These are phyloP conservation scores for Albizia julibrissin DNA, from an alignment of 306 rosid species.

Conservation along the genomic window DNA sequence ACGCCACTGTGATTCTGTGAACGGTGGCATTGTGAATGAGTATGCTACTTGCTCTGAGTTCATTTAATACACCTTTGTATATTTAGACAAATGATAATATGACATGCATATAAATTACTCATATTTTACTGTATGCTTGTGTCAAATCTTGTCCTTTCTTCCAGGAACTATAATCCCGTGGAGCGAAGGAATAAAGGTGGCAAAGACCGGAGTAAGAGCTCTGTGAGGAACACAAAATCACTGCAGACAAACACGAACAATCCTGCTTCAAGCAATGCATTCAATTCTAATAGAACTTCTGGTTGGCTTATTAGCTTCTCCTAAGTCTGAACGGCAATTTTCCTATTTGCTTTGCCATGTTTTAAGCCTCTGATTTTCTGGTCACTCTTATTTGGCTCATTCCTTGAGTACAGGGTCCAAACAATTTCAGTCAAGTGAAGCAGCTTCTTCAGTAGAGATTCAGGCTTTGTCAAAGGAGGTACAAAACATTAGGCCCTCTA, in stretches of 20 bases:
- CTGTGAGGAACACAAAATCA: slow-evolving; percentile 68
- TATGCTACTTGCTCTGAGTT: slow-evolving; percentile 31
- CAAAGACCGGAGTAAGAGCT: slow-evolving; percentile 65
- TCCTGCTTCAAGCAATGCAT: slow-evolving; percentile 36
- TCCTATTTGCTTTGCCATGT: not conserved
- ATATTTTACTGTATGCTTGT: slow-evolving; percentile 7
- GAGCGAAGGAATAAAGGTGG: slow-evolving; percentile 87
- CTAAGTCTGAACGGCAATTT: slow-evolving; percentile 40
- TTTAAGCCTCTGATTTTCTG: not conserved
- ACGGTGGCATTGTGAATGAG: slow-evolving; percentile 93
- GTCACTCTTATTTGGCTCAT: slow-evolving; percentile 31
- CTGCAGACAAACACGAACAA: slow-evolving; percentile 43
- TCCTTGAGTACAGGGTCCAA: slow-evolving; percentile 54
- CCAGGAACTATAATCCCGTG: slow-evolving; percentile 89
- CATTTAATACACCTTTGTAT: slow-evolving; percentile 10
- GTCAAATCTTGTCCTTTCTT: slow-evolving; percentile 7
- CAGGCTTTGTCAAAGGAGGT: slow-evolving; percentile 89
- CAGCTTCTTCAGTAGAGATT: slow-evolving; percentile 55
- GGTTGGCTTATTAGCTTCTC: slow-evolving; percentile 33
- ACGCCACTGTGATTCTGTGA: slow-evolving; percentile 90
- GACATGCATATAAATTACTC: slow-evolving; percentile 4
- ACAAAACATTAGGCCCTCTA: slow-evolving; percentile 21
- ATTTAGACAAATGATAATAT: not conserved
- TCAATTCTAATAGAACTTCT: slow-evolving; percentile 32
- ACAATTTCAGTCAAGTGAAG: slow-evolving; percentile 59